Conservation (phyloP, 306 rosid species). For the Glycyrrhiza uralensis region DNA sequence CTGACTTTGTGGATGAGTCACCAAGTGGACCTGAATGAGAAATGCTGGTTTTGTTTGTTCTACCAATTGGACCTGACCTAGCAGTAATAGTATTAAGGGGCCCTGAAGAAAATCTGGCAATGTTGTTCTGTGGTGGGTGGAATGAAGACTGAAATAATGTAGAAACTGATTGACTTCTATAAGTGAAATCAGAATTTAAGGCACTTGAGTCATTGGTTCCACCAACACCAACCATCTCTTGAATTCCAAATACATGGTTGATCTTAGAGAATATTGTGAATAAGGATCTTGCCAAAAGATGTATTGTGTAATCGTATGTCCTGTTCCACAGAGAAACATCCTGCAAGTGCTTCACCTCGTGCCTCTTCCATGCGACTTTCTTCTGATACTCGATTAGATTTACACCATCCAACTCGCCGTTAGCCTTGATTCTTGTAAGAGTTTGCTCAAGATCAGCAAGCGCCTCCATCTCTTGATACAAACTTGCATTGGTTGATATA, state of each 20-base stretch:
- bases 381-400: constrained; percentile 66
- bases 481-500: constrained; percentile 63
- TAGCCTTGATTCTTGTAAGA: constrained; percentile 62
- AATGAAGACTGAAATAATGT: constrained; percentile 61
- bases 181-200: constrained; percentile 53
- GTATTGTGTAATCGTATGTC: constrained; percentile 78
- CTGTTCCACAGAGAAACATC: constrained; percentile 82
- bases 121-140: constrained; percentile 43
- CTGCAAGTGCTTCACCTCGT: constrained; percentile 65
- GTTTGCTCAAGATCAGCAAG: constrained; percentile 83
- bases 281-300: constrained; percentile 74
- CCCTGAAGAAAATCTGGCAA: constrained; percentile 80
- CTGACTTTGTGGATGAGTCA: constrained; percentile 56
- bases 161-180: constrained; percentile 79
- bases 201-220: constrained; percentile 45
- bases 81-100: constrained; percentile 57
- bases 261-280: constrained; percentile 73
- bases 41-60: constrained; percentile 41
- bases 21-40: constrained; percentile 83
- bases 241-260: constrained; percentile 73
- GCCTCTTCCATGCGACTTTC: constrained; percentile 75
- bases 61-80: constrained; percentile 52
- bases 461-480: constrained; percentile 87
- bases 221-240: constrained; percentile 44
- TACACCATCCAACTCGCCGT: constrained; percentile 41